Evolutionary conservation across 2,329 filamentous ascomycete species (phyloP).

Genomic region (Verticillium dahliae): DNA sequence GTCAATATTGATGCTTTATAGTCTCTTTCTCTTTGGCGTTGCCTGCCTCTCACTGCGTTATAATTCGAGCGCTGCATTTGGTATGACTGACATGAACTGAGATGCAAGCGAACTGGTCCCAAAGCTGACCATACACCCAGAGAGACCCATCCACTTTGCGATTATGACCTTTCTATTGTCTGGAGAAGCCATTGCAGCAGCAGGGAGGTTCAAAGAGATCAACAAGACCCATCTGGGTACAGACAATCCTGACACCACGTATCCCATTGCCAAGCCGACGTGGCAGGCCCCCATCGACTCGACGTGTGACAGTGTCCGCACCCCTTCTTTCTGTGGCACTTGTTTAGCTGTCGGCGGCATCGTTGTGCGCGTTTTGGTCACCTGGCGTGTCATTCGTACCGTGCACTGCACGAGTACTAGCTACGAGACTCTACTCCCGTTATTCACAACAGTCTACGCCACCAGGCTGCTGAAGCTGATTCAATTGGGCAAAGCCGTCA

Average conservation of each 20-base stretch:
- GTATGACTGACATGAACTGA: conserved; percentile 14
- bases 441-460: conserved; percentile 17
- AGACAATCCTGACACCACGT: conserved; percentile 3
- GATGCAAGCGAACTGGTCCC: too few relatives aligned
- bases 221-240: conserved; percentile 7
- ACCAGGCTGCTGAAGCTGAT: conserved; percentile 12
- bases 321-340: conserved; percentile 10
- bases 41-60: conserved; percentile 23
- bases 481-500: conserved; percentile 15
- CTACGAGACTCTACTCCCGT: conserved; percentile 25
- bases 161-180: conserved; percentile 19
- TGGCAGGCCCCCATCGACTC: conserved; percentile 5
- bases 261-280: neutral
- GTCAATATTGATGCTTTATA: neutral
- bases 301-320: conserved; percentile 1
- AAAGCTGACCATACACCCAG: conserved; percentile 9
- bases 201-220: conserved; percentile 9
- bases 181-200: conserved; percentile 13
- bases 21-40: conserved; percentile 4
- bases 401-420: conserved; percentile 26
- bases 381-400: conserved; percentile 23
- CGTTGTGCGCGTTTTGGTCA: conserved; percentile 18
- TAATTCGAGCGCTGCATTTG: conserved; percentile 27
- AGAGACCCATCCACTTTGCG: conserved; percentile 27
- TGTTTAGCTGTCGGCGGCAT: conserved; percentile 15